Evolutionary conservation across 176 grass and related monocot species (phyloP).

Genomic region (Canna indica): DNA sequence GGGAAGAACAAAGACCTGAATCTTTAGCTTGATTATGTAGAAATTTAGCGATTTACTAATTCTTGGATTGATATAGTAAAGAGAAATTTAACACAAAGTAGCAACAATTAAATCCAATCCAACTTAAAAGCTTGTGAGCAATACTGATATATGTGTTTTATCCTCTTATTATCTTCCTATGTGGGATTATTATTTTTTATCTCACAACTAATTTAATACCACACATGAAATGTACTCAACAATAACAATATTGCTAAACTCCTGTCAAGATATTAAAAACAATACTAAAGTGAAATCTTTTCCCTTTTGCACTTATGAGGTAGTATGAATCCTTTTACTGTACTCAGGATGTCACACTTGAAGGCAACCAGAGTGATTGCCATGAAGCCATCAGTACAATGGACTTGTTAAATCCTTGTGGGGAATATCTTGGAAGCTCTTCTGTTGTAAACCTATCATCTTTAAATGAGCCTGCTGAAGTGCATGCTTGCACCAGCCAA

Average conservation of each 20-base stretch:
- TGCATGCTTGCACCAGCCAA: constrained; percentile 25
- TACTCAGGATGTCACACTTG: background rate
- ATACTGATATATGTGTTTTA: too few relatives aligned
- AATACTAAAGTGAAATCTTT: too few relatives aligned
- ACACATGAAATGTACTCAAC: too few relatives aligned
- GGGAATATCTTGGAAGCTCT: constrained; percentile 21
- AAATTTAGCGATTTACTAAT: background rate
- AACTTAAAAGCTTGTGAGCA: too few relatives aligned
- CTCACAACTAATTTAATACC: too few relatives aligned
- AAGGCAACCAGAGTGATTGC: constrained; percentile 19
- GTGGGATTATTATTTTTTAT: too few relatives aligned
- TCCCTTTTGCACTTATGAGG: background rate
- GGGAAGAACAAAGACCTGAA: background rate
- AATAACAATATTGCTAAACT: too few relatives aligned
- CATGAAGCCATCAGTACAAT: constrained; percentile 12
- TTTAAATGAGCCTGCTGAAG: constrained; percentile 35
- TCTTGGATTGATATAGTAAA: background rate
- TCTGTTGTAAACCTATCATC: constrained; percentile 30
- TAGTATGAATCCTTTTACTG: background rate
- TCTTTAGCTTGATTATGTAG: background rate
- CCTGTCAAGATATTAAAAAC: too few relatives aligned
- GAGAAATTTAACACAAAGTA: background rate
- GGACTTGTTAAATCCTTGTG: constrained; percentile 26
- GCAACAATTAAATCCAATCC: background rate
- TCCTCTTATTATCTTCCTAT: too few relatives aligned